These are phyloP conservation scores for Ceratobasidium sp. DNA, from an alignment of 1,284 basidiomycete species.

Conservation along the genomic window DNA sequence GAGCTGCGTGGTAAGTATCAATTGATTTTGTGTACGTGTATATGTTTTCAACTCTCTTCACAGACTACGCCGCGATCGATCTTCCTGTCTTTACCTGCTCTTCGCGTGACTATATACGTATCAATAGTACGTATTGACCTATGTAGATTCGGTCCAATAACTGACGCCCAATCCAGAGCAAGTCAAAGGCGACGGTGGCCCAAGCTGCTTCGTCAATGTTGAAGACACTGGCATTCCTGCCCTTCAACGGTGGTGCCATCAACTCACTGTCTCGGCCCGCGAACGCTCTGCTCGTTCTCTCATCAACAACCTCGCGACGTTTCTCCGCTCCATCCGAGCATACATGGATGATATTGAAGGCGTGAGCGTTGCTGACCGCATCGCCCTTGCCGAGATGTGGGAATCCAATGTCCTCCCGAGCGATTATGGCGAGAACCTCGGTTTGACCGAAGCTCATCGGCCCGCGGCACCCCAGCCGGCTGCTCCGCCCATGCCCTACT, in stretches of 20 bases:
- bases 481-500: not conserved
- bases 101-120: constrained; percentile 64
- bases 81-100: constrained; percentile 69
- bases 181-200: constrained; percentile 65
- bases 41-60: not conserved
- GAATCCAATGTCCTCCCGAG: constrained; percentile 51
- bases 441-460: constrained; percentile 9
- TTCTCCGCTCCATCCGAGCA: constrained; percentile 57
- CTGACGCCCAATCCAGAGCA: constrained; percentile 51
- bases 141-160: not conserved
- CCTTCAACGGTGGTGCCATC: constrained; percentile 65
- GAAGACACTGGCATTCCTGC: constrained; percentile 65
- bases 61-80: constrained; percentile 65
- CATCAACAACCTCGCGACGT: constrained; percentile 57
- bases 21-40: not conserved
- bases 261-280: constrained; percentile 62
- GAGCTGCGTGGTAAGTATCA: constrained; percentile 57
- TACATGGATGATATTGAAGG: constrained; percentile 61
- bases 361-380: constrained; percentile 59
- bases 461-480: not conserved
- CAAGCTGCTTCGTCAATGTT: constrained; percentile 61
- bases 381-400: constrained; percentile 60
- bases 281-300: constrained; percentile 61
- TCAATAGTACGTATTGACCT: constrained; percentile 54
- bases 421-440: not conserved